Evolutionary conservation across 2,329 filamentous ascomycete genomes (phyloP).

Genomic region (Colletotrichum tamarilloi): DNA sequence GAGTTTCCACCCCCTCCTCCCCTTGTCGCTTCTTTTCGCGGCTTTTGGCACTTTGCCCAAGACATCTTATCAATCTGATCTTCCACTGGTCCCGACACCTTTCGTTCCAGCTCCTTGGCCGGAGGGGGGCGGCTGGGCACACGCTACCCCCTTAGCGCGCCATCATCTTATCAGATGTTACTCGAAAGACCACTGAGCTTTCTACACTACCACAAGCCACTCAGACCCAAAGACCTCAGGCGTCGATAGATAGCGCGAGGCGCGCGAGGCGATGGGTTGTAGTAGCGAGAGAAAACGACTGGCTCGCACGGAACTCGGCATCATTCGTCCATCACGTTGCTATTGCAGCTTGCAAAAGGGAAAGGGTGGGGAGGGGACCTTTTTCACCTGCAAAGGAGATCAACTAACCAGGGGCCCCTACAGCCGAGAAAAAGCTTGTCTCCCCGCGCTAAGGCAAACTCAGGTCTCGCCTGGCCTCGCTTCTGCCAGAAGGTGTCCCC

Average conservation of each 20-base stretch:
- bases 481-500: background rate
- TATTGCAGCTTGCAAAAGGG: background rate
- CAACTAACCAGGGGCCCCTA: conserved; percentile 18
- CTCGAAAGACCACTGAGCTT: background rate
- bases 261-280: background rate
- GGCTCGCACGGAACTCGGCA: background rate
- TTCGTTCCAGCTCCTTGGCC: background rate
- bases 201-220: background rate
- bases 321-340: background rate
- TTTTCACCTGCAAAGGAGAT: conserved; percentile 8
- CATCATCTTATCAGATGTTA: conserved; percentile 24
- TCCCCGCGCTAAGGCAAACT: conserved; percentile 15
- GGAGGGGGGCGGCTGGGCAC: background rate
- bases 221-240: background rate
- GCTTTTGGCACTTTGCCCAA: background rate
- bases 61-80: conserved; percentile 36
- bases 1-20: background rate
- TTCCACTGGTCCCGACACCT: conserved; percentile 2
- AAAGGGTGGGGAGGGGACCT: background rate
- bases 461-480: conserved; percentile 2
- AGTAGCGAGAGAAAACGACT: background rate
- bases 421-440: conserved; percentile 29
- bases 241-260: background rate
- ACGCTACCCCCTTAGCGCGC: background rate
- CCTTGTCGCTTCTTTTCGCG: background rate